Evolutionary conservation across 2,329 filamentous ascomycete genomes (phyloP).

Genomic region (Coleophoma cylindrospora): DNA sequence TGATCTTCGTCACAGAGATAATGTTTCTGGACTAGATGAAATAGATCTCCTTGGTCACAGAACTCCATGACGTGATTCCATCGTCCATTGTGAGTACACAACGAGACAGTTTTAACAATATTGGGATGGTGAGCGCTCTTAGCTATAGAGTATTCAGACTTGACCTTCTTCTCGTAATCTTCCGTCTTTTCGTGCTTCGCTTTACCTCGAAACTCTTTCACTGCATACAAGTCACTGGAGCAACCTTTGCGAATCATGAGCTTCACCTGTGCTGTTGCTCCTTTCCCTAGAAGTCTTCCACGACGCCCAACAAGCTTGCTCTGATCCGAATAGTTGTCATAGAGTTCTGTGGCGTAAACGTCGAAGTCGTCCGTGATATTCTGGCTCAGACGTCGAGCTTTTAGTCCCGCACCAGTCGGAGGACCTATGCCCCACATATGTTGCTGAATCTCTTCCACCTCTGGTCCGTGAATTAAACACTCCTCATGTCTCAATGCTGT

Average conservation of each 20-base stretch:
- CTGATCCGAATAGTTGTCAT: constrained; percentile 64
- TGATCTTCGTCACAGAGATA: constrained; percentile 57
- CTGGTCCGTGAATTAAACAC: constrained; percentile 19
- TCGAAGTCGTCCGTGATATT: constrained; percentile 70
- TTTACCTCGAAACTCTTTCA: constrained; percentile 81
- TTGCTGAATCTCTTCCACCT: constrained; percentile 21
- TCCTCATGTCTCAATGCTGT: constrained; percentile 10
- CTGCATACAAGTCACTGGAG: constrained; percentile 66
- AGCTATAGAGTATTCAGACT: constrained; percentile 83
- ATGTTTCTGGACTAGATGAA: constrained; percentile 66
- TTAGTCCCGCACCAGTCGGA: constrained; percentile 67
- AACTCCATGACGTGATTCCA: constrained; percentile 96
- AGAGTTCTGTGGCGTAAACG: constrained; percentile 65
- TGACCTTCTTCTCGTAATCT: constrained; percentile 85
- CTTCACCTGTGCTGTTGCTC: constrained; percentile 76
- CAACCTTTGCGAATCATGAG: constrained; percentile 68
- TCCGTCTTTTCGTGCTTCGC: constrained; percentile 62
- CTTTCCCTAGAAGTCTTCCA: constrained; percentile 73
- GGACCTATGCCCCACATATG: constrained; percentile 58
- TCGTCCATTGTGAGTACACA: constrained; percentile 68
- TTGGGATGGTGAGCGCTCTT: constrained; percentile 84
- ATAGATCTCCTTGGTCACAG: constrained; percentile 78
- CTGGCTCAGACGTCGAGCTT: constrained; percentile 72
- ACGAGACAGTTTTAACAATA: constrained; percentile 72
- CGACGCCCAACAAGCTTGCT: constrained; percentile 67